Percentiles rank a stretch among this genome's conserved stretches.
Conservation (phyloP, 495 filamentous ascomycete genomes). For the Evernia prunastri region DNA sequence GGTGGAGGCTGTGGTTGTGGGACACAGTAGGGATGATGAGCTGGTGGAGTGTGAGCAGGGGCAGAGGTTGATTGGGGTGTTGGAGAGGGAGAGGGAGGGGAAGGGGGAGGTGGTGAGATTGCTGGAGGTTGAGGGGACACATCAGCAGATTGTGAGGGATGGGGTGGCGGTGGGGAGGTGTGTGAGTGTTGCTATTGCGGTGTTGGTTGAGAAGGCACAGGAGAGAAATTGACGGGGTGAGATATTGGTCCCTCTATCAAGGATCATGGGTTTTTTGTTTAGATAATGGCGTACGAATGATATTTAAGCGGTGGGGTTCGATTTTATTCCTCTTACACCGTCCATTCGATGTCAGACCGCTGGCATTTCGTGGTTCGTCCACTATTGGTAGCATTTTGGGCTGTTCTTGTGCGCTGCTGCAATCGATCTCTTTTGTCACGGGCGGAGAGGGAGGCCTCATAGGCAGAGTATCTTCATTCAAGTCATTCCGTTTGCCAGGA, state of each 20-base stretch:
- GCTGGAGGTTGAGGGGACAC: constrained; percentile 49
- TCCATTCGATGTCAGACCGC: neutral
- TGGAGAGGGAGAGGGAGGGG: constrained; percentile 31
- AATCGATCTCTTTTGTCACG: neutral
- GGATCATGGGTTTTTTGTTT: neutral
- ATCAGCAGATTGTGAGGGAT: constrained; percentile 55
- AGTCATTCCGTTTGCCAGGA: no score
- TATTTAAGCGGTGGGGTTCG: neutral
- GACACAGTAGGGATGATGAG: constrained; percentile 54
- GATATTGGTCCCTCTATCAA: neutral
- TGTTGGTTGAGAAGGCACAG: constrained; percentile 44
- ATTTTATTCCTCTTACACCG: neutral
- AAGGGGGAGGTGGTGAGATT: constrained; percentile 30
- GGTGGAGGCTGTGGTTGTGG: constrained; percentile 49
- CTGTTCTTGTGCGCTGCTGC: neutral
- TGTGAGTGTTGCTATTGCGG: constrained; percentile 48
- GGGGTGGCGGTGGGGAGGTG: constrained; percentile 44
- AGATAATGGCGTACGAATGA: neutral
- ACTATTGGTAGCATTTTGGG: neutral
- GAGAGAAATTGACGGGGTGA: constrained; percentile 4
- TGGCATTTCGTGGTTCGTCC: neutral
- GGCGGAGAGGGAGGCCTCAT: no score
- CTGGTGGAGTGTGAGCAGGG: constrained; percentile 52
- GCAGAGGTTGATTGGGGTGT: constrained; percentile 39
- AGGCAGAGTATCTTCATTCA: neutral